Evolutionary conservation across 208 protist genomes (phyloP).

Genomic region (Leishmania braziliensis): DNA sequence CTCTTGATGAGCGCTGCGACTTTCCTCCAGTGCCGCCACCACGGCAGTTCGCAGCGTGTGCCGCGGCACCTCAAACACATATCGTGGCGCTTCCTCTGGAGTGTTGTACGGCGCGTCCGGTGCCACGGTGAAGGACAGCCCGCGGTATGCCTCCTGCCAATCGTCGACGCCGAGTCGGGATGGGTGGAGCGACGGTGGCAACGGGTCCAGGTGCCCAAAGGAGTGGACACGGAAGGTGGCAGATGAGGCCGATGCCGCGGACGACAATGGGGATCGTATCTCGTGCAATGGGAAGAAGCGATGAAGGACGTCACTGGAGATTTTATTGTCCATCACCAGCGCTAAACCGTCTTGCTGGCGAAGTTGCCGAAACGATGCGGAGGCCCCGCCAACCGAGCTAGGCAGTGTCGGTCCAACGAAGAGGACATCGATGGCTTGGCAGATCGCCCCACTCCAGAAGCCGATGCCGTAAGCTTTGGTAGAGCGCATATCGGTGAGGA

Average conservation of each 20-base stretch:
- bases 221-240: slow-evolving; percentile 61
- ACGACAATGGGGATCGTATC: slow-evolving; percentile 24
- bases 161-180: slow-evolving; percentile 21
- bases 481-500: slow-evolving; percentile 48
- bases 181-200: slow-evolving; percentile 37
- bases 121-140: slow-evolving; percentile 19
- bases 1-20: slow-evolving; percentile 5
- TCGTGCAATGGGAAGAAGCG: slow-evolving; percentile 74
- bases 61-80: slow-evolving; percentile 69
- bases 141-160: neutral
- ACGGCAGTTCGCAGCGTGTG: slow-evolving; percentile 49
- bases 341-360: slow-evolving; percentile 21
- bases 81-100: slow-evolving; percentile 36
- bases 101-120: slow-evolving; percentile 31
- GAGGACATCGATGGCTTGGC: slow-evolving; percentile 73
- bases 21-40: slow-evolving; percentile 44
- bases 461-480: slow-evolving; percentile 34
- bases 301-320: slow-evolving; percentile 26
- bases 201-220: slow-evolving; percentile 73
- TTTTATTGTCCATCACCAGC: slow-evolving; percentile 32
- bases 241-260: slow-evolving; percentile 8
- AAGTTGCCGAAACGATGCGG: slow-evolving; percentile 57
- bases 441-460: slow-evolving; percentile 89
- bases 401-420: slow-evolving; percentile 66
- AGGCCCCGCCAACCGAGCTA: slow-evolving; percentile 27